Base-by-base conservation (phyloP, 306 rosid species). In the Prunus mira region DNA sequence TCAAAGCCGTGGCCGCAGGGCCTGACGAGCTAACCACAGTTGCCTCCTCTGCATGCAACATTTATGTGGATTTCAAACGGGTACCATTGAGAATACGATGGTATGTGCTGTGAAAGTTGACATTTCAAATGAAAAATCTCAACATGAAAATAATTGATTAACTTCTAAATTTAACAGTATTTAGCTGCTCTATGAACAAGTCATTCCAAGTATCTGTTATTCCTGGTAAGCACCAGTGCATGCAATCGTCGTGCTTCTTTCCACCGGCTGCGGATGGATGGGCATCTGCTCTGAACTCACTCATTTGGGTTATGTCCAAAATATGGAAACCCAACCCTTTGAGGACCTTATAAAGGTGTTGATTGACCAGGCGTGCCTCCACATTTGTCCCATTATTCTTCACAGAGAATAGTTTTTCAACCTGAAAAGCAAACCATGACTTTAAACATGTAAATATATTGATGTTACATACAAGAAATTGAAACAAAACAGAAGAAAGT, bases 151-250 rank as follows among this genome's bases (percentile, higher is more conserved):
- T 65, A 77, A 46, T 61, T 10, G 52, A 80, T 83, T 79, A 84
- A 74, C 72, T 85, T 83, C 87, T 76, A 69, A 65, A 60, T 72
- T 79, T 73, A 67, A 87, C 57, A 30, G 58, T 61, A 69, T 78
- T 82, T 65, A 93, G 76, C 72, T 76, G 90, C 49, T 83, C 63
- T 72, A 89, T 69, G 67, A 91, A 86, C 82, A 93, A 82, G 82
- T 93, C 97, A 82, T 91, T 93, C 98, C 97, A 91, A 67, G 89
- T 93, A 85, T 89, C 98, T 49, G 96, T 88, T 67, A 93, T 49
- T 87, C 97, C 98, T 10, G 98, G 96, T 66, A 93, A 89, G 84
- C 97, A 93, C 98, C 96, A 93, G 69, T 93, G 98, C 98, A 93
- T 93, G 78, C 98, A 93, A 78, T 93, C 93, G 68, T 91, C 88